A percentile compares a stretch with the other conserved stretches of the same genome.
Evolutionary conservation across 129 eudicot species (phyloP).

Genomic region (Glebionis coronaria): DNA sequence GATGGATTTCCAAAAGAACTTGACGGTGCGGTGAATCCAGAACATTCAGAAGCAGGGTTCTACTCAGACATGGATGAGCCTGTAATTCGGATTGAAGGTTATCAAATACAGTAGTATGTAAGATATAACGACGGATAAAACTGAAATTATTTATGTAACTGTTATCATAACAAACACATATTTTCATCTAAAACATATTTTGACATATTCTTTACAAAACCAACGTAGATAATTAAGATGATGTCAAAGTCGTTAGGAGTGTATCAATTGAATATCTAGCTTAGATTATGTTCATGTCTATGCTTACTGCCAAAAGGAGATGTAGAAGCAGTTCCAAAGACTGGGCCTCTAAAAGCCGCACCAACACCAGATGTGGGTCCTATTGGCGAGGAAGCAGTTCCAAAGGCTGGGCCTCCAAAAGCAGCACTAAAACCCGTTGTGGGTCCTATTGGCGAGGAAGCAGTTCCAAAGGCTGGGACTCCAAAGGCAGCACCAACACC

Average conservation of each 20-base stretch:
- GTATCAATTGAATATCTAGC: neutral
- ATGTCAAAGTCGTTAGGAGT: slow-evolving; percentile 6
- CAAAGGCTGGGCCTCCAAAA: too few species aligned
- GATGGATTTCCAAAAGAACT: slow-evolving; percentile 73
- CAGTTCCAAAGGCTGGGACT: slow-evolving; percentile 81
- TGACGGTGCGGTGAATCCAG: slow-evolving; percentile 55
- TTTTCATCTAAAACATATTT: neutral
- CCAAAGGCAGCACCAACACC: too few species aligned
- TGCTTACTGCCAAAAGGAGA: slow-evolving; percentile 65
- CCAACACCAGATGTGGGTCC: slow-evolving; percentile 69
- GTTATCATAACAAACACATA: neutral
- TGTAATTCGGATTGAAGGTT: neutral
- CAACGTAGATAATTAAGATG: slow-evolving; percentile 1
- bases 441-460: slow-evolving; percentile 56
- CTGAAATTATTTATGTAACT: neutral
- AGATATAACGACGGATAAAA: neutral
- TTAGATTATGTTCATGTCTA: neutral
- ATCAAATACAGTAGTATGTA: slow-evolving; percentile 6
- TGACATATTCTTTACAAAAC: neutral
- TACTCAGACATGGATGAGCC: slow-evolving; percentile 46
- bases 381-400: slow-evolving; percentile 76
- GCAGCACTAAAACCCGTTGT: slow-evolving; percentile 84
- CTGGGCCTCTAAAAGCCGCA: slow-evolving; percentile 65
- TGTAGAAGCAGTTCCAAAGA: slow-evolving; percentile 57
- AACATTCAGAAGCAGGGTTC: slow-evolving; percentile 72